phyloP scores from a whole-genome alignment of 2,329 filamentous ascomycete species.

The Ophiobolus disseminans region DNA sequence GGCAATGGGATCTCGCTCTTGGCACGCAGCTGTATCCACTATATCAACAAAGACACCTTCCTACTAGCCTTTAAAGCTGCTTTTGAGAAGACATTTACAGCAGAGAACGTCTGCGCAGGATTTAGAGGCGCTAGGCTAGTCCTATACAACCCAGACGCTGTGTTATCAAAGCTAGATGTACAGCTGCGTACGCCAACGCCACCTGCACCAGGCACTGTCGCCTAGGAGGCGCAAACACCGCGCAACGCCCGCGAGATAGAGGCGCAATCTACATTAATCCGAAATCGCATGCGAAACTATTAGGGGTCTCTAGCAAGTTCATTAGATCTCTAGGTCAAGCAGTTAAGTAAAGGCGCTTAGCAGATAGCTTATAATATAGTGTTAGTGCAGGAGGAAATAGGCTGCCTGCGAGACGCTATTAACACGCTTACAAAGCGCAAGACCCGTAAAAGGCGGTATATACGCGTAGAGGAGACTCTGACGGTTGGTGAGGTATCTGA shows the following conservation, averaged over 20 bases:
- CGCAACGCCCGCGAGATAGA: constrained; percentile 11
- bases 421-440: neutral
- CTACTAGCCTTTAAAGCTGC: constrained; percentile 35
- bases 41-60: constrained; percentile 33
- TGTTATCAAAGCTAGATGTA: constrained; percentile 44
- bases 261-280: constrained; percentile 13
- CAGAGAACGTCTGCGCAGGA: constrained; percentile 34
- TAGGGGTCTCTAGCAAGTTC: constrained; percentile 10
- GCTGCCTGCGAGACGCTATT: neutral
- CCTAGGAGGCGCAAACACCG: constrained; percentile 13
- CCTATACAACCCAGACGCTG: constrained; percentile 35
- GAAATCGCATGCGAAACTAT: constrained; percentile 4
- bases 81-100: constrained; percentile 33
- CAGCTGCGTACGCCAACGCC: constrained; percentile 18
- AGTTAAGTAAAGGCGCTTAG: constrained; percentile 12
- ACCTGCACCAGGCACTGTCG: neutral
- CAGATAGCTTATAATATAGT: constrained; percentile 15
- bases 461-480: neutral
- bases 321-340: constrained; percentile 5
- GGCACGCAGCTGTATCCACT: constrained; percentile 36
- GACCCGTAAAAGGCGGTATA: neutral
- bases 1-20: constrained; percentile 35
- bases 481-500: neutral
- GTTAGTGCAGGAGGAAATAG: neutral
- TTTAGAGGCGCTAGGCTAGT: constrained; percentile 45